Conservation (phyloP, 2,329 filamentous ascomycete genomes). For the Dactylellina leptospora region DNA sequence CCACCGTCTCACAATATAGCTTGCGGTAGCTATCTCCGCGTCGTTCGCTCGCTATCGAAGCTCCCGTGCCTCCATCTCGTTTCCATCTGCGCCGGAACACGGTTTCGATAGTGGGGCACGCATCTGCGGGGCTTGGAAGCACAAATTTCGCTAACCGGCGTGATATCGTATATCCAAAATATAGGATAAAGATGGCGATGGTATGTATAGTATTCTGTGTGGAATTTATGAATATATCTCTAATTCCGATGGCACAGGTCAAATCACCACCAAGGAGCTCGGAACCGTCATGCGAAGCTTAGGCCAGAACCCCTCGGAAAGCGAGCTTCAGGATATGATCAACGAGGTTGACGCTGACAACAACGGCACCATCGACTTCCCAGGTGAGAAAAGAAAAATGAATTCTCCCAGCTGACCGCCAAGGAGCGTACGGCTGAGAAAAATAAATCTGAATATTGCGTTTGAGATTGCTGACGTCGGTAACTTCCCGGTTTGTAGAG, state of each 20-base stretch:
- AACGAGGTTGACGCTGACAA: constrained; percentile 93
- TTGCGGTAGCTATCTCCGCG: not conserved
- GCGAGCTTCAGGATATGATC: constrained; percentile 91
- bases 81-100: constrained; percentile 15
- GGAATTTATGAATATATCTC: not conserved
- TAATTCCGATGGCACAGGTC: constrained; percentile 66
- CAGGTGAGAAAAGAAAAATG: constrained; percentile 68
- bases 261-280: constrained; percentile 91
- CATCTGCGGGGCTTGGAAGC: constrained; percentile 12
- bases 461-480: constrained; percentile 14
- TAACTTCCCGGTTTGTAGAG: constrained; percentile 69
- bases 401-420: constrained; percentile 15
- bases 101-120: constrained; percentile 2
- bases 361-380: constrained; percentile 91
- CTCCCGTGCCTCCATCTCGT: not conserved
- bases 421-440: constrained; percentile 28
- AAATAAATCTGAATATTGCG: not conserved
- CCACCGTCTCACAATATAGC: constrained; percentile 4
- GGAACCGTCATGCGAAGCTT: constrained; percentile 90
- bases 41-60: not conserved
- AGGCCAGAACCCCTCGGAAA: constrained; percentile 88
- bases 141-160: constrained; percentile 29
- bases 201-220: constrained; percentile 61
- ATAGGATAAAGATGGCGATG: constrained; percentile 90
- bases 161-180: constrained; percentile 30